Conservation (phyloP, 371 early-diverging fungal genomes). For the Mortierella sp. region DNA sequence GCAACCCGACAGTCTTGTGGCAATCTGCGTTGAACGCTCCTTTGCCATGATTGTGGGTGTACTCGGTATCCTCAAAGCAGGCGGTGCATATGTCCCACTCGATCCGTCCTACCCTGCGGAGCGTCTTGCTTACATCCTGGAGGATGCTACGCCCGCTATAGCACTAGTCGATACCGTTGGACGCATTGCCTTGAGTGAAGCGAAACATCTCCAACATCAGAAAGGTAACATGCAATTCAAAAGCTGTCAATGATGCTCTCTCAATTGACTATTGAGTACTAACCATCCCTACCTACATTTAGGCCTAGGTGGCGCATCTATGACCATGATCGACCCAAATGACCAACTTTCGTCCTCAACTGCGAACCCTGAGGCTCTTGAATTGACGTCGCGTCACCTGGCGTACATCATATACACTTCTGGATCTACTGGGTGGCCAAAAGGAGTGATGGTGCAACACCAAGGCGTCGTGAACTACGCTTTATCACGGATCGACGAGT, state of each 20-base stretch:
- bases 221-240: no score
- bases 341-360: no score
- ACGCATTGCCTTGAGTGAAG: background rate
- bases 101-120: constrained; percentile 12
- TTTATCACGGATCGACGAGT: background rate
- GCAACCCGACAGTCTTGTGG: constrained; percentile 18
- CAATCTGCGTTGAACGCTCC: constrained; percentile 23
- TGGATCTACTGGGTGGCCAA: constrained; percentile 63
- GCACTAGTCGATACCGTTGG: background rate
- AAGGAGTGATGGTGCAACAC: constrained; percentile 59
- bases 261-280: no score
- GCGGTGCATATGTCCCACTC: constrained; percentile 26
- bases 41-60: constrained; percentile 7
- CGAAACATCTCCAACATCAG: no score
- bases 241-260: no score
- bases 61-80: constrained; percentile 22
- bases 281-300: no score
- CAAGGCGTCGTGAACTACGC: constrained; percentile 22
- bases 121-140: background rate
- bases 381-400: background rate
- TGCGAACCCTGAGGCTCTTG: background rate
- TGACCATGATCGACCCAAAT: no score
- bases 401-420: constrained; percentile 58
- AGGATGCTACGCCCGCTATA: background rate
- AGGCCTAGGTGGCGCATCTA: no score